Evolutionary conservation across 2,329 filamentous ascomycete species (phyloP).

Genomic region (Hymenotorrendiella dingleyae): DNA sequence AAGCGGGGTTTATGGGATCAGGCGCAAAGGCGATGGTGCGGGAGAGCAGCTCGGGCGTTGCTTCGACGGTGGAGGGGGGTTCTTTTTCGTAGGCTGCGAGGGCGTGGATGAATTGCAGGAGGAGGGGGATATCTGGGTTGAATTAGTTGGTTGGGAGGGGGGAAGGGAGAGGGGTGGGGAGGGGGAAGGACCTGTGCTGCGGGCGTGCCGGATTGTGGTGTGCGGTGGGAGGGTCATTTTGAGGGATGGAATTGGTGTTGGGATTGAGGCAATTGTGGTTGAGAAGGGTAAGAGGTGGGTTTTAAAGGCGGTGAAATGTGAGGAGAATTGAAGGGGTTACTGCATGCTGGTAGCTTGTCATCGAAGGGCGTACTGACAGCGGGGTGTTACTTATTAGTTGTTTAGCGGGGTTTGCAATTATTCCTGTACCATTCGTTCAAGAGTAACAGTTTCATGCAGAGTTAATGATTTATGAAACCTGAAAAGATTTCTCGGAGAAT

Average conservation of each 20-base stretch:
- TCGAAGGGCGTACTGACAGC: too few relatives aligned
- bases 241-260: background rate
- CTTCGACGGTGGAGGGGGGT: slow-evolving; percentile 59
- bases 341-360: too few relatives aligned
- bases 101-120: slow-evolving; percentile 75
- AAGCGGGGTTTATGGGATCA: slow-evolving; percentile 36
- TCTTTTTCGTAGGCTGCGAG: slow-evolving; percentile 86
- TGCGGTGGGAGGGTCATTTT: slow-evolving; percentile 21
- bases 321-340: background rate
- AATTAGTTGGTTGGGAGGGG: background rate
- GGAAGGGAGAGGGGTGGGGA: background rate
- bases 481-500: too few relatives aligned
- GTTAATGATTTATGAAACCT: too few relatives aligned
- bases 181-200: slow-evolving; percentile 45
- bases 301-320: background rate
- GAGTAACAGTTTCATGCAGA: too few relatives aligned
- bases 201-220: slow-evolving; percentile 48
- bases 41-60: slow-evolving; percentile 64
- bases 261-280: too few relatives aligned
- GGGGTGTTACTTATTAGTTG: too few relatives aligned
- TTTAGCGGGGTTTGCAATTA: too few relatives aligned
- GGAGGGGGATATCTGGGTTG: slow-evolving; percentile 66
- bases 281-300: too few relatives aligned
- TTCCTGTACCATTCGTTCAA: too few relatives aligned
- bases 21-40: slow-evolving; percentile 73